Evolutionary conservation across 192 early-diverging fungal species (phyloP), one percentile per base, ranked within the genome.

Genomic region (Dissophora globulifera): DNA sequence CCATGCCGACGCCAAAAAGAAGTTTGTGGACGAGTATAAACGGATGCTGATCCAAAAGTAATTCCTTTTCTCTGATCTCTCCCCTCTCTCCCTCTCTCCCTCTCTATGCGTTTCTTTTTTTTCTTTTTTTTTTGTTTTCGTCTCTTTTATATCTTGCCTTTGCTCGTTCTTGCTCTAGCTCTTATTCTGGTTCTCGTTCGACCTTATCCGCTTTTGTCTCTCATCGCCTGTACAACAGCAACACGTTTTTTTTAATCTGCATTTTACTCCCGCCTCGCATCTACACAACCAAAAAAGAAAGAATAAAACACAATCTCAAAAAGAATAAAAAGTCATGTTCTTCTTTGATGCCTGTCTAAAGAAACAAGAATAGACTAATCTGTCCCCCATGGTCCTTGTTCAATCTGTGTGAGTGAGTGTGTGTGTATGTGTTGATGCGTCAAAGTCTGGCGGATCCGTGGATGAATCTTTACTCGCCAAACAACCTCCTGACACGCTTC

Each of bases 381-480:
- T n/a, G n/a, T n/a, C n/a, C n/a, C n/a, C n/a, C n/a, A n/a, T n/a
- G n/a, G n/a, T n/a, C n/a, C n/a, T n/a, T n/a, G n/a, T n/a, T n/a
- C n/a, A n/a, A n/a, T n/a, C n/a, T n/a, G n/a, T n/a, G n/a, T n/a
- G n/a, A n/a, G n/a, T n/a, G n/a, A n/a, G n/a, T n/a, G n/a, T n/a
- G n/a, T n/a, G n/a, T n/a, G n/a, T n/a, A n/a, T n/a, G n/a, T n/a
- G n/a, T n/a, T n/a, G n/a, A n/a, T n/a, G n/a, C n/a, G n/a, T n/a
- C n/a, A n/a, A n/a, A n/a, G n/a, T n/a, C 22, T 40, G 26, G 43
- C 13, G 38, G 41, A 41, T 65, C 15, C 31, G 19, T 22, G 19
- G 25, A n/a, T n/a, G n/a, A n/a, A n/a, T n/a, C n/a, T 56, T 66
- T 90, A 93, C 67, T 93, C 93, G 67, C 90, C 93, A 83, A 94